These are phyloP conservation scores for Phytophthora lateralis DNA, from an alignment of 352 stramenopile species.

Conservation along the genomic window DNA sequence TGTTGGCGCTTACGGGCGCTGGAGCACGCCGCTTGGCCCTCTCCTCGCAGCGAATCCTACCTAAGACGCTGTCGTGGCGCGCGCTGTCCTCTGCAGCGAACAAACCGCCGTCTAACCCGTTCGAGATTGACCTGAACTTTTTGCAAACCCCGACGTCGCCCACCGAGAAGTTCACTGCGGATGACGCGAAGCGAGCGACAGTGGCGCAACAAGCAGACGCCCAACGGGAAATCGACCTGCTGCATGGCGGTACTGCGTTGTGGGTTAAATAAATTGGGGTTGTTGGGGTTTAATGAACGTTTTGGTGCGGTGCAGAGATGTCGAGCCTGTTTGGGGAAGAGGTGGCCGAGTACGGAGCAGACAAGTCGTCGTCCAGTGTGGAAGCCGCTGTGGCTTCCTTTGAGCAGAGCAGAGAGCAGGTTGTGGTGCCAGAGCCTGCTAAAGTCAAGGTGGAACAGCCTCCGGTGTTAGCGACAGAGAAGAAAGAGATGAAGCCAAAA, in stretches of 20 bases:
- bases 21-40: not conserved
- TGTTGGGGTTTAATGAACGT: not conserved
- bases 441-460: not conserved
- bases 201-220: slow-evolving; percentile 25
- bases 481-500: slow-evolving; percentile 7
- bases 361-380: slow-evolving; percentile 12
- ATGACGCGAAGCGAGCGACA: slow-evolving; percentile 21
- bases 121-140: slow-evolving; percentile 59
- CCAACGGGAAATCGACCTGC: slow-evolving; percentile 42
- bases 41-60: not conserved
- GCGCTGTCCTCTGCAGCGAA: slow-evolving; percentile 3
- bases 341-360: slow-evolving; percentile 38
- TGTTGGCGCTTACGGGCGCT: slow-evolving; percentile 9
- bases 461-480: not conserved
- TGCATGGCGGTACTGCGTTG: slow-evolving; percentile 45
- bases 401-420: not conserved
- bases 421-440: not conserved
- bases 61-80: not conserved
- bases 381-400: slow-evolving; percentile 8
- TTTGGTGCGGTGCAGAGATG: slow-evolving; percentile 42
- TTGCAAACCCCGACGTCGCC: slow-evolving; percentile 12
- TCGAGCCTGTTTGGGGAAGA: slow-evolving; percentile 53
- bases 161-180: slow-evolving; percentile 15
- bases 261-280: not conserved
- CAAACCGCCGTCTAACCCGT: slow-evolving; percentile 39